A percentile compares a stretch with the other conserved stretches of the same genome.
Conservation (phyloP, 352 stramenopile genomes). For the Blastocystis hominis region DNA sequence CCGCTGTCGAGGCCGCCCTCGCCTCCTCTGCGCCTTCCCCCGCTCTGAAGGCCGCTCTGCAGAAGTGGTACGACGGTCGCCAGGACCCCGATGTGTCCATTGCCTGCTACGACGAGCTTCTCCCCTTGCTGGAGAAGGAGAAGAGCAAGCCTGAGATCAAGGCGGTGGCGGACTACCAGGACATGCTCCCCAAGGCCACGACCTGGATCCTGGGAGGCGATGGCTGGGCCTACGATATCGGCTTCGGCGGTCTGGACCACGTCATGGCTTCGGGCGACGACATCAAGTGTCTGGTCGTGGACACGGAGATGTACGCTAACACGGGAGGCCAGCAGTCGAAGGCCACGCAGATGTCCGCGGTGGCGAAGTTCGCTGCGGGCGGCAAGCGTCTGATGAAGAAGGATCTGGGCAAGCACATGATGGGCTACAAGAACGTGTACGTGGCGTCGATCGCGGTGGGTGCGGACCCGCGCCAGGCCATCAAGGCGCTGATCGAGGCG, state of each 20-base stretch:
- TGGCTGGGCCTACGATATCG: too few relatives aligned
- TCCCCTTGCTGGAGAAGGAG: conserved; percentile 56
- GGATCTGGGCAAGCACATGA: too few relatives aligned
- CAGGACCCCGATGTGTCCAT: conserved; percentile 66
- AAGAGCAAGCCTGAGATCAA: conserved; percentile 60
- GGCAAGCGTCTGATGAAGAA: too few relatives aligned
- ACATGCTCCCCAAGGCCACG: conserved; percentile 66
- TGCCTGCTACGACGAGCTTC: conserved; percentile 62
- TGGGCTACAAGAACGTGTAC: too few relatives aligned
- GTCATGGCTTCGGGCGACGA: conserved; percentile 66
- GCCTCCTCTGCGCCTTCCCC: conserved; percentile 48
- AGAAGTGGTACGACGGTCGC: conserved; percentile 66
- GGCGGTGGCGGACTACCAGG: too few relatives aligned
- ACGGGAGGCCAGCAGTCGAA: too few relatives aligned
- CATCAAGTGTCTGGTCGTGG: conserved; percentile 67
- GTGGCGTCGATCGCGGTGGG: conserved; percentile 20
- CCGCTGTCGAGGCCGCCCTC: conserved; percentile 61
- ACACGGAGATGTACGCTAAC: too few relatives aligned
- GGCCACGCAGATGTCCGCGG: too few relatives aligned
- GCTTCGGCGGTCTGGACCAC: conserved; percentile 67
- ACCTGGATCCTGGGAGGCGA: too few relatives aligned
- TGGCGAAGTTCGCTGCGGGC: too few relatives aligned
- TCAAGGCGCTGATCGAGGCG: too few relatives aligned
- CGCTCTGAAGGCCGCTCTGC: conserved; percentile 63
- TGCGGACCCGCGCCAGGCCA: conserved; percentile 11